Evolutionary conservation across 2,329 filamentous ascomycete genomes (phyloP), one percentile per base, ranked within the genome.

Genomic region (Xylaria sp.): DNA sequence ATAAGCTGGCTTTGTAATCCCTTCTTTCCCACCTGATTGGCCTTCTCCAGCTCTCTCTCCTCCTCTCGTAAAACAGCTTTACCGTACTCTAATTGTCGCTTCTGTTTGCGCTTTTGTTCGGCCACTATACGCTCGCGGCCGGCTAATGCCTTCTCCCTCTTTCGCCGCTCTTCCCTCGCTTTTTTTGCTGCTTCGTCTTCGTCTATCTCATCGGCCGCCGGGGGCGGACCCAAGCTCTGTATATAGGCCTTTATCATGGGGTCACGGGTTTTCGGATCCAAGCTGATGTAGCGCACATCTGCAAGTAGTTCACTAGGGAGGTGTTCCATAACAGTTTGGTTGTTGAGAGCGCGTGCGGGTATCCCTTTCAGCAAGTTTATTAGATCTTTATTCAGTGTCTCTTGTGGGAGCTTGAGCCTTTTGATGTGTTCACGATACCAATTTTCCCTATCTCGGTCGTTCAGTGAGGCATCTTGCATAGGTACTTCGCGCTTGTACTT

Each of bases 401-500:
- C 80, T 54, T 85, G 83, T 0, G 90, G 83, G 70, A 91, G 80
- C 73, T 91, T 88, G 17, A 93, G 77, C 7, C 89, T 82, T 64
- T 79, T 83, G 67, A 92, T 82, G 71, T 92, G 87, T 61, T 95
- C 92, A 59, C 92, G 84, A 74, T 94, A 96, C 55, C 87, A 81
- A 77, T 90, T 93, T 73, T 96, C 92, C 35, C 90, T 84, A 55
- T 94, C 92, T 75, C 90, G 92, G 71, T 94, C 92, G 35, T 82
- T 79, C 23, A 94, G 81, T 53, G 83, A 85, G 31, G 86, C 80
- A 62, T 94, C 90, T 64, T 89, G 90, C 90, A 99, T 93, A 55
- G 89, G 85, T 0, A 85, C 77, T 67, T 96, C 93, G 67, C 90
- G 94, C 68, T 90, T 90, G 77, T 88, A 95, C 74, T 97, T 99